phyloP scores from a whole-genome alignment of 2,329 filamentous ascomycete genomes.

The Arthrobotrys sphaeroides region DNA sequence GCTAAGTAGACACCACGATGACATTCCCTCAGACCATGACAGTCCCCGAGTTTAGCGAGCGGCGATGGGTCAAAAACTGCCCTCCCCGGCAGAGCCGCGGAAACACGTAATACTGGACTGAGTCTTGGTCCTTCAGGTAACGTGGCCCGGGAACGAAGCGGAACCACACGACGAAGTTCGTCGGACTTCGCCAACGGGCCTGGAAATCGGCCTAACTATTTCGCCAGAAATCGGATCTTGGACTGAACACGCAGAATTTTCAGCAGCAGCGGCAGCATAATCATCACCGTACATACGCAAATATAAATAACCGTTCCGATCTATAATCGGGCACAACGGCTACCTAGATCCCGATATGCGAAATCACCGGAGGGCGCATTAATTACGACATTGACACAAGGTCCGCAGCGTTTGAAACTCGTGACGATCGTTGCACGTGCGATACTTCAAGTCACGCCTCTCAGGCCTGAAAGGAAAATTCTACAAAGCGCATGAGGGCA shows the following conservation, averaged over 20 bases:
- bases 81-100: constrained; percentile 24
- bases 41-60: background rate
- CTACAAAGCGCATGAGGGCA: constrained; percentile 25
- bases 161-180: constrained; percentile 10
- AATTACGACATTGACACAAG: constrained; percentile 1
- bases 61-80: background rate
- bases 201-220: constrained; percentile 29
- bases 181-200: background rate
- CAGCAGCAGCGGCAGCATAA: background rate
- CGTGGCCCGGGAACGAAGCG: constrained; percentile 14
- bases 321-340: background rate
- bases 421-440: constrained; percentile 17
- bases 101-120: constrained; percentile 18
- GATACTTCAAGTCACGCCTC: background rate
- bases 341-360: constrained; percentile 7
- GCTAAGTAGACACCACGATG: too few species aligned
- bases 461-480: constrained; percentile 24
- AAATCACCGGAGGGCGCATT: background rate
- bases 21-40: too few species aligned
- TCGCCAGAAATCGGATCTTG: constrained; percentile 14
- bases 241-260: background rate
- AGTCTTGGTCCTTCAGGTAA: background rate
- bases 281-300: background rate
- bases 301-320: background rate
- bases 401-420: constrained; percentile 5